Base-by-base conservation (phyloP, 805 yeast genomes). In the Trichomonascus vanleenenianus region DNA sequence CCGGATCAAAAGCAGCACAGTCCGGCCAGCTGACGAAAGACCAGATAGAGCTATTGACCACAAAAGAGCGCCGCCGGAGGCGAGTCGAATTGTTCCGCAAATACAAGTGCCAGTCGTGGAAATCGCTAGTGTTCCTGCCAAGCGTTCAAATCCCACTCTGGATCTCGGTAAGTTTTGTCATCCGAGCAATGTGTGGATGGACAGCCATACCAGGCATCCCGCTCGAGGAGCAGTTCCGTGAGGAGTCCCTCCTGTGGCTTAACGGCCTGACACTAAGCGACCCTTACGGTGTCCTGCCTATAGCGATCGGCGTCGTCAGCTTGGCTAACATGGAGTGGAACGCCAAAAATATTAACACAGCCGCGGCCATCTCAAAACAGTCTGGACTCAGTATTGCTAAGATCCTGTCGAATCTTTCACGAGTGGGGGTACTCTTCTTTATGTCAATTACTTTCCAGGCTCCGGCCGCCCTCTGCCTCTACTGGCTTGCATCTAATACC, bases 391-490 rank as follows among this genome's bases (percentile, higher is more conserved):
- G 54, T 10, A 48, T 63, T 15, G 56, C 65, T 3, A 54, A 50
- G 1, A 51, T 56, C n/a, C 35, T 89, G 31, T 72, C 85, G 45
- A 86, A 79, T 50, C 57, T 85, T 1, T 77, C 94, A 2, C 71
- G 96, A 56, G 70, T 85, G 51, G 79, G 91, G 18, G 78, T 85
- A 43, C 78, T 88, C 1, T 78, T 85, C 52, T 70, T 91, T 64
- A 86, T 87, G 83, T 88, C 87, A 3, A 70, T 88, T 15, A 73
- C 95, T 0, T 76, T 88, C 35, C 93, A 88, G 56, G 94, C 95
- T 0, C 95, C 97, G 0, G 69, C 81, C 25, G 86, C 94, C 0
- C 66, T 89, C 31, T 77, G 83, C 0, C 60, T 87, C n/a, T 91
- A 89, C 64, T 91, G 97, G 98, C 73, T 86, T 27, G 79, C 91